Base-by-base conservation (phyloP, 495 filamentous ascomycete species). In the Penicillium canescens region DNA sequence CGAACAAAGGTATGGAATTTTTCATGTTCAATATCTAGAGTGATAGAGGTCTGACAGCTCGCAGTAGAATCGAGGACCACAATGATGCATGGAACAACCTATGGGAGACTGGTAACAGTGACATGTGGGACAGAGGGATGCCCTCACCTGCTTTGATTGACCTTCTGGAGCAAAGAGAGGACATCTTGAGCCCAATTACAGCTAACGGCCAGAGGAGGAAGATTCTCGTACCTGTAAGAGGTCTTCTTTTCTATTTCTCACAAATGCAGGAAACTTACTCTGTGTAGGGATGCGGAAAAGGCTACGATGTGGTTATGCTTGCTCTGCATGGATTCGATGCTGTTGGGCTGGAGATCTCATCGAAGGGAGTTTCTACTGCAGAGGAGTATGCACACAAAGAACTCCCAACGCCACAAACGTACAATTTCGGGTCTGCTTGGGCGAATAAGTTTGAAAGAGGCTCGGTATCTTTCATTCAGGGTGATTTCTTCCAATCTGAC, bases 401-500 rank as follows among this genome's bases (percentile, higher is more conserved):
- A 28, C 14, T 69, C 1, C 6, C 20, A 0, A 26, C 28, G 6
- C 61, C 68, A 1, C 44, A 50, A 3, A 16, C 42, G 2, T 57
- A 61, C 21, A 56, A 69, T 45, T 67, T 69, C 39, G 59, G 61
- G 1, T n/a, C n/a, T n/a, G 35, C 4, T 40, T 40, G 31, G 16
- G 13, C 37, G 11, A 38, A 14, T 13, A 24, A 9, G 5, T 2
- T 26, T 12, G n/a, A 9, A 8, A 37, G 9, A 2, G 67, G 69
- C 8, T 41, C 44, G 4, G 74, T 78, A 8, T 71, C 61, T n/a
- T 85, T 84, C 67, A 38, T 87, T 3, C 14, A 66, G 8, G 87
- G 81, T 1, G 84, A 90, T 57, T 91, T 90, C 66, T 91, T 90
- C 58, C 76, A 72, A 6, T 88, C 82, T 73, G 46, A 69, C 3